Evolutionary conservation across 352 stramenopile species (phyloP).

Genomic region (Elongisporangium prolatum): DNA sequence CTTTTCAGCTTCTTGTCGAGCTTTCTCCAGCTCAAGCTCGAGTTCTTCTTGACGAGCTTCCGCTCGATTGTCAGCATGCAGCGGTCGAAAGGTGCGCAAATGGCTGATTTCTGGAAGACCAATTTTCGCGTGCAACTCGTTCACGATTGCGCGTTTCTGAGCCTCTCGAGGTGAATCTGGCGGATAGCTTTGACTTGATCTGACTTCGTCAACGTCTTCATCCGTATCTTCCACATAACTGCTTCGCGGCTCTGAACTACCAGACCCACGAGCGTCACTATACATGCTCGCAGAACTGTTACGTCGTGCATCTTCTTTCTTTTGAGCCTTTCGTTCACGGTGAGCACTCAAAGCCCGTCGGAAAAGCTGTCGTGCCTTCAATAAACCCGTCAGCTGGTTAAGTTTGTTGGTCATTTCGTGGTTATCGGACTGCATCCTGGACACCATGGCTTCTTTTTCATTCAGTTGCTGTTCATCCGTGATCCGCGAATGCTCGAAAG

Average conservation of each 20-base stretch:
- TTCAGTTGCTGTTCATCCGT: conserved; percentile 29
- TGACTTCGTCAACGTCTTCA: conserved; percentile 8
- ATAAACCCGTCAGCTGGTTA: conserved; percentile 55
- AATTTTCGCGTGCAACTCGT: conserved; percentile 68
- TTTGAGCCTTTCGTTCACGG: conserved; percentile 37
- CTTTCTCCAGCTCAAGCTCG: conserved; percentile 48
- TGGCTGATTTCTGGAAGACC: conserved; percentile 64
- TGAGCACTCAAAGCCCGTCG: conserved; percentile 38
- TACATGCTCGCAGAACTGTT: neutral
- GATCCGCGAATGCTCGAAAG: conserved; percentile 46
- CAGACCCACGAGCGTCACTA: neutral
- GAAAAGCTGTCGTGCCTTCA: conserved; percentile 51
- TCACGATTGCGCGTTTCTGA: conserved; percentile 70
- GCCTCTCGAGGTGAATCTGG: conserved; percentile 29
- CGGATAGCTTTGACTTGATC: neutral
- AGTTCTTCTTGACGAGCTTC: conserved; percentile 46
- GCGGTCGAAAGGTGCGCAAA: conserved; percentile 62
- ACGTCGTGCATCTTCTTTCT: neutral
- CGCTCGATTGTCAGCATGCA: conserved; percentile 36
- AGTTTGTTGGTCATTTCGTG: conserved; percentile 49
- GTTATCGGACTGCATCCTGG: conserved; percentile 59
- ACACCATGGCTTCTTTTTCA: conserved; percentile 59
- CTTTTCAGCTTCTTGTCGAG: conserved; percentile 51
- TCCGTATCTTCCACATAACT: neutral
- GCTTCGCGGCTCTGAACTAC: neutral